These are phyloP conservation scores for Ceriops tagal DNA, from an alignment of 345 rosid species.

Conservation along the genomic window DNA sequence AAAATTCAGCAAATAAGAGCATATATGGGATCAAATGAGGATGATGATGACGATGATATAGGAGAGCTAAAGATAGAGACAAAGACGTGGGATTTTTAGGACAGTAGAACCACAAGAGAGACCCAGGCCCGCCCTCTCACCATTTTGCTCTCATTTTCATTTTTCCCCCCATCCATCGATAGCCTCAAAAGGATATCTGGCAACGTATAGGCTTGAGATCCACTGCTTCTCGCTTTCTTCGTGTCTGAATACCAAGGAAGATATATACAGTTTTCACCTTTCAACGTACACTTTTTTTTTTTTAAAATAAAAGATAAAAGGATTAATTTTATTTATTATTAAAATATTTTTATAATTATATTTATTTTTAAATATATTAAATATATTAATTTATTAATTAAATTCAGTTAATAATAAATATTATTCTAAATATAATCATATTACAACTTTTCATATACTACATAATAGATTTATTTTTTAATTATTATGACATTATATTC, in stretches of 20 bases:
- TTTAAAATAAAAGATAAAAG: too few relatives aligned
- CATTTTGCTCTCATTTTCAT: background rate
- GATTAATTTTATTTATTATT: too few relatives aligned
- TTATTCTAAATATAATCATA: too few relatives aligned
- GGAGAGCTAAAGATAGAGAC: slow-evolving; percentile 20
- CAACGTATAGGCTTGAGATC: slow-evolving; percentile 32
- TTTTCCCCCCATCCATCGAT: slow-evolving; percentile 3
- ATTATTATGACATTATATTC: too few relatives aligned
- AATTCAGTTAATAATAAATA: too few relatives aligned
- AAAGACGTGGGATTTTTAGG: slow-evolving; percentile 20
- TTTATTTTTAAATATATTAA: too few relatives aligned
- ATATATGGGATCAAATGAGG: slow-evolving; percentile 31
- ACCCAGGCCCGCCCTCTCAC: background rate
- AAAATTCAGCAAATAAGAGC: slow-evolving; percentile 20
- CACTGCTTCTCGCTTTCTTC: slow-evolving; percentile 22
- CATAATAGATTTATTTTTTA: too few relatives aligned
- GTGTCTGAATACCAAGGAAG: slow-evolving; percentile 1
- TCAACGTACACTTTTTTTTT: slow-evolving; percentile 19
- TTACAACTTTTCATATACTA: too few relatives aligned
- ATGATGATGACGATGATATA: background rate
- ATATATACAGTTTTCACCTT: slow-evolving; percentile 1
- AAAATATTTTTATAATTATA: too few relatives aligned
- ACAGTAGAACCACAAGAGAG: background rate
- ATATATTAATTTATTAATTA: too few relatives aligned
- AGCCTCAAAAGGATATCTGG: slow-evolving; percentile 28